A percentile compares a stretch with the other conserved stretches of the same genome.
Conservation (phyloP, 768 basidiomycete genomes). For the Pisolithus marmoratus region DNA sequence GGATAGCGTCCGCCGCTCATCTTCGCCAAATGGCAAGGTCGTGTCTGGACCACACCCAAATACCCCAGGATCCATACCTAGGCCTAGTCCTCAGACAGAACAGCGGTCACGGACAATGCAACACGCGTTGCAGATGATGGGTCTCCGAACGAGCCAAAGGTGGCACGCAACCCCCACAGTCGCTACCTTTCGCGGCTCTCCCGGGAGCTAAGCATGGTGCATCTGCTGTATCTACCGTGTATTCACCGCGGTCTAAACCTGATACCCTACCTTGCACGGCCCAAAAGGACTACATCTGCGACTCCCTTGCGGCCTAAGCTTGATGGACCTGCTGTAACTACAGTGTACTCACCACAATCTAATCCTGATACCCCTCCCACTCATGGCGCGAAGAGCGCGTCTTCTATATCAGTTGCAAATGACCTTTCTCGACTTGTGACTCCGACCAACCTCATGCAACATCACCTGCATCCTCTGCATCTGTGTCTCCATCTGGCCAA, state of each 20-base stretch:
- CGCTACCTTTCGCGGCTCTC: constrained; percentile 8
- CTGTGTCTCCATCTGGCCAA: constrained; percentile 14
- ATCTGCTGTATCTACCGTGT: background rate
- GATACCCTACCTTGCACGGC: constrained; percentile 8
- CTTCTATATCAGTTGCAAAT: constrained; percentile 1
- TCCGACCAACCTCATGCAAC: constrained; percentile 15
- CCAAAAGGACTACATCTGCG: constrained; percentile 1
- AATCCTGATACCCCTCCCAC: constrained; percentile 8
- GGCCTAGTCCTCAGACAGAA: constrained; percentile 33
- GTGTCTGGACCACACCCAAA: constrained; percentile 18
- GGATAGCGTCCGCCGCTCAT: constrained; percentile 7
- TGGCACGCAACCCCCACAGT: background rate
- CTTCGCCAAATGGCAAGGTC: constrained; percentile 6
- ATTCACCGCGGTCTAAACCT: background rate
- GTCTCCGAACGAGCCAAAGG: background rate
- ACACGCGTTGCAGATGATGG: constrained; percentile 18
- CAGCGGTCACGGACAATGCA: constrained; percentile 34
- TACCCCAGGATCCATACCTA: constrained; percentile 20
- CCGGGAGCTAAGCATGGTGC: constrained; percentile 31
- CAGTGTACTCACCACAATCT: background rate
- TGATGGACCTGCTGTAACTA: constrained; percentile 5
- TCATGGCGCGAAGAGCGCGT: background rate
- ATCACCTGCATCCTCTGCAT: constrained; percentile 14
- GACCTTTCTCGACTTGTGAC: constrained; percentile 10
- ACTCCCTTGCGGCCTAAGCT: constrained; percentile 31